Percentiles rank a stretch among this genome's conserved stretches.
Evolutionary conservation across 345 rosid species (phyloP).

Genomic region (Draba incana): DNA sequence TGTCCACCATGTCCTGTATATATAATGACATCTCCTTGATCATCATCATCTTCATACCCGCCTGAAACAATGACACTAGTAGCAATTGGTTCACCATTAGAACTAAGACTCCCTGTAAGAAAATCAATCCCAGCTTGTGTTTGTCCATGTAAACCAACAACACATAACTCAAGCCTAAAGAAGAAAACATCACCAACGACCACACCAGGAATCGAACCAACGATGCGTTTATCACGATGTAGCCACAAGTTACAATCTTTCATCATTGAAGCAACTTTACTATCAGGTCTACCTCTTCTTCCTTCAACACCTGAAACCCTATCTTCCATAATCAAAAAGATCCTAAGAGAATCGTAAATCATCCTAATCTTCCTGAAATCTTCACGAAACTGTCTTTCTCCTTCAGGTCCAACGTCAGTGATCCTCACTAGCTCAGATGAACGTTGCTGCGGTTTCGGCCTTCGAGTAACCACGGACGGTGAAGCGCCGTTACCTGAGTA

Average conservation of each 20-base stretch:
- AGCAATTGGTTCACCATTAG: conserved; percentile 82
- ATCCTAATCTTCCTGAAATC: conserved; percentile 62
- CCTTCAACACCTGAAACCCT: conserved; percentile 36
- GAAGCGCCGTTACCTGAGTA: not conserved
- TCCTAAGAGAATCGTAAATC: conserved; percentile 66
- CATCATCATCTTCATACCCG: conserved; percentile 88
- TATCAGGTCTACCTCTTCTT: conserved; percentile 51
- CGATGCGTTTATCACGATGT: conserved; percentile 76
- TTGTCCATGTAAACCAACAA: conserved; percentile 86
- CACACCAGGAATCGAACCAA: conserved; percentile 84
- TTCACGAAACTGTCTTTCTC: conserved; percentile 61
- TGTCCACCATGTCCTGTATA: conserved; percentile 94
- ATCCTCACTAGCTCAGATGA: conserved; percentile 84
- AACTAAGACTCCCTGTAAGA: conserved; percentile 60
- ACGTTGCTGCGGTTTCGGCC: conserved; percentile 42
- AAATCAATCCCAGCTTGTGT: conserved; percentile 90
- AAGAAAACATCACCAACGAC: conserved; percentile 78
- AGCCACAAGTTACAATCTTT: conserved; percentile 67
- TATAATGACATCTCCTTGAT: conserved; percentile 65
- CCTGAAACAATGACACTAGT: conserved; percentile 89
- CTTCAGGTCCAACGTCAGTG: conserved; percentile 59
- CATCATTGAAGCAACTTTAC: conserved; percentile 66
- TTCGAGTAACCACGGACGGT: conserved; percentile 33
- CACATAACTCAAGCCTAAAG: conserved; percentile 77
- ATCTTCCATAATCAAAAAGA: conserved; percentile 51